Conservation (phyloP, 768 basidiomycete genomes). For the Russula sp. region DNA sequence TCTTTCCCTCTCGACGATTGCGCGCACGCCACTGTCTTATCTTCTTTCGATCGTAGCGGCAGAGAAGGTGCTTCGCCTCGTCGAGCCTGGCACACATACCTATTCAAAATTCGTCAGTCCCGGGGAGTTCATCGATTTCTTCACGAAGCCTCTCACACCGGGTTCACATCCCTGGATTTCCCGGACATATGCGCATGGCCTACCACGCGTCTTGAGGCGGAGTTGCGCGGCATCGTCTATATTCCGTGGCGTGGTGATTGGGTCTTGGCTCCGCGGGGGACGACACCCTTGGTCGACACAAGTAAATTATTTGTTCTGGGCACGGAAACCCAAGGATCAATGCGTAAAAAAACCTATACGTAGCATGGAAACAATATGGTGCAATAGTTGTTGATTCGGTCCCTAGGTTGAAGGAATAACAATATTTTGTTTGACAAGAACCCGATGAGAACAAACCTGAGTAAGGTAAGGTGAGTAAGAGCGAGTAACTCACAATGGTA, state of each 20-base stretch:
- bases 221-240: slow-evolving; percentile 74
- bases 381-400: neutral
- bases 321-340: slow-evolving; percentile 54
- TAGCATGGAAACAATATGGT: neutral
- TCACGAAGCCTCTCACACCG: slow-evolving; percentile 52
- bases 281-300: slow-evolving; percentile 44
- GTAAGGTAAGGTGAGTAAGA: no score
- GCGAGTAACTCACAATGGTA: no score
- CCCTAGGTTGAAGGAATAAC: neutral
- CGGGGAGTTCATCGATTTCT: slow-evolving; percentile 78
- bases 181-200: slow-evolving; percentile 44
- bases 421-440: neutral
- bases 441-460: no score
- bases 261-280: slow-evolving; percentile 59
- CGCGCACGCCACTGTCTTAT: no score
- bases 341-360: neutral
- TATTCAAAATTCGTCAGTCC: slow-evolving; percentile 89
- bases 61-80: no score
- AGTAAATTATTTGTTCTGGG: slow-evolving; percentile 87
- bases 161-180: slow-evolving; percentile 56
- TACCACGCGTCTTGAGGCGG: slow-evolving; percentile 64
- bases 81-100: slow-evolving; percentile 86
- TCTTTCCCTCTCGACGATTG: no score
- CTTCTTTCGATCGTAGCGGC: no score
- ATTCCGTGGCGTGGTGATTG: slow-evolving; percentile 68